Percentiles rank a stretch among this genome's conserved stretches.
These are phyloP conservation scores for Mucor racemosus DNA, from an alignment of 371 early-diverging fungal genomes.

Conservation along the genomic window DNA sequence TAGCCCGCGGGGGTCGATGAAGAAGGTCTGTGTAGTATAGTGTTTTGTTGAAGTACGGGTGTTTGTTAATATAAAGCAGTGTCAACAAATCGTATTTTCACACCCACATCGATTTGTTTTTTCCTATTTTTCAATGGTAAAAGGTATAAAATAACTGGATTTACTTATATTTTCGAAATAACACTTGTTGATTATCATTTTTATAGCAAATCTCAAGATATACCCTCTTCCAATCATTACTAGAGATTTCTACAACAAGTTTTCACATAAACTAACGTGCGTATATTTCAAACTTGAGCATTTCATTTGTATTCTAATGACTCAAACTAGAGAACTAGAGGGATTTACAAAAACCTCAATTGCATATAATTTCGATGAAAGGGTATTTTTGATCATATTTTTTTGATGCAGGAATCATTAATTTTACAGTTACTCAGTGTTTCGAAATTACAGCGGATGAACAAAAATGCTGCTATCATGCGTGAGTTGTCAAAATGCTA, in stretches of 20 bases:
- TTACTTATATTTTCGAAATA: too few relatives aligned
- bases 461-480: constrained; percentile 10
- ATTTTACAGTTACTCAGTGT: constrained; percentile 18
- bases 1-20: too few relatives aligned
- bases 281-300: background rate
- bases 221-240: constrained; percentile 8
- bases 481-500: constrained; percentile 18
- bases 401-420: background rate
- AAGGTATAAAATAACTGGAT: background rate
- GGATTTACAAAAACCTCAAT: constrained; percentile 13
- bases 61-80: background rate
- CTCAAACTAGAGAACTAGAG: constrained; percentile 1
- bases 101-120: constrained; percentile 1
- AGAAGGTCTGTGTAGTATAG: background rate
- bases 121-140: background rate
- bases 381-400: constrained; percentile 19
- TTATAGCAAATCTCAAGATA: constrained; percentile 10
- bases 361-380: constrained; percentile 17
- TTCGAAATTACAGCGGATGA: constrained; percentile 28
- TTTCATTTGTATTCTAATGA: background rate
- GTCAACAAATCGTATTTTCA: background rate
- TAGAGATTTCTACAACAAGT: background rate
- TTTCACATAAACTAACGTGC: background rate
- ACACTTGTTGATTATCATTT: too few relatives aligned
- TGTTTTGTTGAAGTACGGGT: background rate